Base-by-base conservation (phyloP, 805 yeast species). In the Ogataea methanolica region DNA sequence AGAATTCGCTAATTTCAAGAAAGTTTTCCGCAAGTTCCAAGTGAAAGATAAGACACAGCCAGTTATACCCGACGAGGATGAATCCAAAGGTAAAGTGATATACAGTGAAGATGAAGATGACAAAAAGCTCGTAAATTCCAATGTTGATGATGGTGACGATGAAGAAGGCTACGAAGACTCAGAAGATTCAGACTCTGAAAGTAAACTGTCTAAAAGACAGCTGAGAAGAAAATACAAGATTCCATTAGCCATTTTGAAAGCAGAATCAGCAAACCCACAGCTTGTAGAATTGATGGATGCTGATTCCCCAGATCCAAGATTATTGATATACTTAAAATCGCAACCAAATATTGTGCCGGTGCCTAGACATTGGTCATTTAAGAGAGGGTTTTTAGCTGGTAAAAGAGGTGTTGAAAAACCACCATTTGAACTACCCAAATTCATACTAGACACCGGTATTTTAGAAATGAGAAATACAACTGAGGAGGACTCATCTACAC, bases 201-300 rank as follows among this genome's bases (percentile, higher is more conserved):
- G 48, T 35, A 55, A 56, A 8, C 45, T 75, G 4, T 68, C 80
- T 15, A 79, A 74, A 47, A 72, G 79, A 45, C 82, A 84, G 59
- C 67, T 72, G 23, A 71, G 81, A 39, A 73, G 73, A 50, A 58
- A 65, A 41, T 71, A 75, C 43, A 82, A 83, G 55, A 76, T 88
- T 0, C 77, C 94, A 1, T 64, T 92, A 15, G 80, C 91, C 0
- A 70, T 73, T 8, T 69, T 92, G 44, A 92, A 91, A 61, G 72
- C 85, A 0, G 62, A 71, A 21, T 73, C 86, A 0, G 54, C 67
- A 2, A 68, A 69, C 26, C 97, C 98, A 0, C 88, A 87, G 48
- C 60, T 82, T 4, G 83, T 92, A 1, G 96, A 90, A 53, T 85
- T 96, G 95, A 79, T 71, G 56, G 98, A 94, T 63, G 84, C 82